Evolutionary conservation across 768 basidiomycete species (phyloP).

Genomic region (Leccinum incarnatum): DNA sequence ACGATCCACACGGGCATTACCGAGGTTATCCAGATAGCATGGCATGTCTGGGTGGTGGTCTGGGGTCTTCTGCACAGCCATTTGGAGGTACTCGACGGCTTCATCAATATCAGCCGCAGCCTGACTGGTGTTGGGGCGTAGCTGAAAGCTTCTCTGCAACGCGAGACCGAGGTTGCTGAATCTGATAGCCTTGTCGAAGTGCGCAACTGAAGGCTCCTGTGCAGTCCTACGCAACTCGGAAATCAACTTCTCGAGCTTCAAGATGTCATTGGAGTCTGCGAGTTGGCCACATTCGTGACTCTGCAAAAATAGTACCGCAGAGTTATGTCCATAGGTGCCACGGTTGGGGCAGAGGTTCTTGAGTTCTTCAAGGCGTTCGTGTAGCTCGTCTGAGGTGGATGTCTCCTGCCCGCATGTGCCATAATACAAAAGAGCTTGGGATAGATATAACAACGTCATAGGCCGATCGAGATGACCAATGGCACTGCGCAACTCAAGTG

Average conservation of each 20-base stretch:
- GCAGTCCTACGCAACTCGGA: not conserved
- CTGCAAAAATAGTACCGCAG: slow-evolving; percentile 2
- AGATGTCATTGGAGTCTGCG: not conserved
- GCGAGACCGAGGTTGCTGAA: slow-evolving; percentile 1
- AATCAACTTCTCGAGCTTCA: not conserved
- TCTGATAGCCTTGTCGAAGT: slow-evolving; percentile 1
- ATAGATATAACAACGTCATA: slow-evolving; percentile 3
- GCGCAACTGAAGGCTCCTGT: not conserved
- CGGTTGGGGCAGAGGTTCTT: not conserved
- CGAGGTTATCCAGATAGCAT: not conserved
- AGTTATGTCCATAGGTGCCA: not conserved
- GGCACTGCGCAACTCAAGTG: slow-evolving; percentile 2
- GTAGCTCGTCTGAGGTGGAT: not conserved
- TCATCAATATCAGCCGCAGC: too few species aligned
- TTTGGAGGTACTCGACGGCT: not conserved
- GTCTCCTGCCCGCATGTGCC: not conserved
- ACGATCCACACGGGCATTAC: not conserved
- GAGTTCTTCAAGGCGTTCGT: not conserved
- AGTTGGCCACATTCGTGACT: not conserved
- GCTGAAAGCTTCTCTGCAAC: not conserved
- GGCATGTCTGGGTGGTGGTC: not conserved
- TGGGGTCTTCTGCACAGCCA: not conserved
- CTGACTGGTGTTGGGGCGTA: not conserved
- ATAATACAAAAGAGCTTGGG: slow-evolving; percentile 10
- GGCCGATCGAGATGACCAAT: slow-evolving; percentile 7